Conservation (phyloP, 768 basidiomycete species). For the Tulasnella sp. region DNA sequence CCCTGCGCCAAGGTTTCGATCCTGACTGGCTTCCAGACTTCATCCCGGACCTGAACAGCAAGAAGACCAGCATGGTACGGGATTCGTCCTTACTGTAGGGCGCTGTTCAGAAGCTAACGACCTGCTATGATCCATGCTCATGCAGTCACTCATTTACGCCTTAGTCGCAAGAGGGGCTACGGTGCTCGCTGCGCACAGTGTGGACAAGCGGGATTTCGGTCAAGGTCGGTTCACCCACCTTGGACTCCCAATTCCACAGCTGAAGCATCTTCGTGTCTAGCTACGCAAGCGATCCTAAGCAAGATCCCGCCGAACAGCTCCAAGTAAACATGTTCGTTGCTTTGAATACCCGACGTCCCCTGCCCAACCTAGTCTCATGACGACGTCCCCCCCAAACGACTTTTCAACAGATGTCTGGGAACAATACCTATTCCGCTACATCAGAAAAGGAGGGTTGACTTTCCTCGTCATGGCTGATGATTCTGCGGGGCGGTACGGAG, state of each 20-base stretch:
- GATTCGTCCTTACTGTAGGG: neutral
- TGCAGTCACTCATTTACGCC: constrained; percentile 60
- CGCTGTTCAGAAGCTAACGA: neutral
- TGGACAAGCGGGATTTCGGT: constrained; percentile 77
- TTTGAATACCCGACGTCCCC: too few species aligned
- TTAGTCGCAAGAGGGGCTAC: constrained; percentile 69
- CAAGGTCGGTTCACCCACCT: constrained; percentile 48
- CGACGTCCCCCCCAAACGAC: constrained; percentile 47
- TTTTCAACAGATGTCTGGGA: constrained; percentile 76
- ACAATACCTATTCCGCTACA: constrained; percentile 89
- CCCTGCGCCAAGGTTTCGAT: neutral
- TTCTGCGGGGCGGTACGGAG: constrained; percentile 73
- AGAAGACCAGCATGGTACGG: neutral
- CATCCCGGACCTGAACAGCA: neutral
- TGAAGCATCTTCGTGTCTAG: constrained; percentile 33
- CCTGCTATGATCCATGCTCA: too few species aligned
- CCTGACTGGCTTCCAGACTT: neutral
- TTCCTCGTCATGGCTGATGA: constrained; percentile 96
- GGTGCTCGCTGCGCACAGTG: constrained; percentile 82
- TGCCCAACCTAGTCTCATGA: too few species aligned
- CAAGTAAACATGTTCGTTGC: constrained; percentile 36
- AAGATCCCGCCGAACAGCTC: constrained; percentile 91
- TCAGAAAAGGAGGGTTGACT: constrained; percentile 77
- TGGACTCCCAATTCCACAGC: neutral
- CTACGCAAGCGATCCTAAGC: constrained; percentile 82